Evolutionary conservation across 2,329 filamentous ascomycete species (phyloP), one percentile per base, ranked within the genome.

Genomic region (Ophiobolus disseminans): DNA sequence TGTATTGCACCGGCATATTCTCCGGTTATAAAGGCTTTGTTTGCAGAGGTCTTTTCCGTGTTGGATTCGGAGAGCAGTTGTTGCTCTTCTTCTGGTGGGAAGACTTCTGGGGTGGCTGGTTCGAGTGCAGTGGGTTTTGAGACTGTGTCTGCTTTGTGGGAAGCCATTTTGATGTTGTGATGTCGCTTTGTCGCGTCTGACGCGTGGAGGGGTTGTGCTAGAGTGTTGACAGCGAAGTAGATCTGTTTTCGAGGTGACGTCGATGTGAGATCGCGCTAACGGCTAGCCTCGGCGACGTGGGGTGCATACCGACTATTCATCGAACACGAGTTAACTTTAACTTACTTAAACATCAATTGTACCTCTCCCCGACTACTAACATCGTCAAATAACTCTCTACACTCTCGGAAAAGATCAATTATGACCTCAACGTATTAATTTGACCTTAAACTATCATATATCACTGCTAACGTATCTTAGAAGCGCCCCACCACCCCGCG

Each of bases 1-100:
- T 86, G 83, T 54, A 97, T 87, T 31, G 93, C 93, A 54, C 87
- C 85, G 46, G 87, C 82, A 73, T 88, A 94, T 53, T 86, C 83
- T 32, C 83, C 82, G 3, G 83, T 81, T 1, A 82, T 78, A 74
- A 97, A 97, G n/a, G 91, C 82, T 4, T 82, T 73, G 68, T 97
- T 97, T 11, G 91, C 93, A 46, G 86, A 80, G 2, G 82, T 68
- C 74, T 96, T 97, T 63, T 87, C 84, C 1, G 80, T 70, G 61
- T 88, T 86, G 3, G 90, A 90, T 73, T 93, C 85, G 40, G 78
- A 71, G 16, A 96, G 72, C 13, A 96, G 83, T 28, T 78, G 75
- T 31, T 54, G 45, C 42, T 72, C 70, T 59, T 73, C 68, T 7
- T 69, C 66, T 35, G 53, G 58, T 2, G 65, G 54, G 35, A 72